Percentiles rank a stretch among this genome's conserved stretches.
These are phyloP conservation scores for Peziza echinospora DNA, from an alignment of 495 filamentous ascomycete species.

Conservation along the genomic window DNA sequence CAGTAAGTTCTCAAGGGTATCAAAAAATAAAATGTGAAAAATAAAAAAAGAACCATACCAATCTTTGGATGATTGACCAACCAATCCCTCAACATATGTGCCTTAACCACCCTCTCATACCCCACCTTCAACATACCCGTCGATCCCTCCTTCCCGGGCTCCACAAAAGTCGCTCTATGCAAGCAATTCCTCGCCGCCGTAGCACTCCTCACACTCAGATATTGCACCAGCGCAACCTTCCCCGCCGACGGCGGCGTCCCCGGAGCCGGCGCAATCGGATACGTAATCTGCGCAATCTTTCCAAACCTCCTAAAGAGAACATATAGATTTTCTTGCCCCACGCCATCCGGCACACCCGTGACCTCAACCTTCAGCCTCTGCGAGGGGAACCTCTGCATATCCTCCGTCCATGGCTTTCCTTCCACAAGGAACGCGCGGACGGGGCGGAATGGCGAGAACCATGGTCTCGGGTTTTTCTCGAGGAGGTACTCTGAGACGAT, in stretches of 20 bases:
- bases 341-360: constrained; percentile 33
- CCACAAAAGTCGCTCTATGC: constrained; percentile 47
- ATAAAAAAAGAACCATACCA: too few species aligned
- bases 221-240: constrained; percentile 59
- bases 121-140: constrained; percentile 40
- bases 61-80: constrained; percentile 70
- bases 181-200: constrained; percentile 84
- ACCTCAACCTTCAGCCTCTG: constrained; percentile 62
- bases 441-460: constrained; percentile 65
- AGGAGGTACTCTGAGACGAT: constrained; percentile 33
- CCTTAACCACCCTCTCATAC: constrained; percentile 56
- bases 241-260: constrained; percentile 66
- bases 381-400: constrained; percentile 66
- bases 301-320: constrained; percentile 77
- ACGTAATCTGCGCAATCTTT: constrained; percentile 59
- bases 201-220: constrained; percentile 37
- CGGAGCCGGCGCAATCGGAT: constrained; percentile 57
- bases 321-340: constrained; percentile 77
- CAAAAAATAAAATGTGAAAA: too few species aligned
- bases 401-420: constrained; percentile 87
- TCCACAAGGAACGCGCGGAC: constrained; percentile 48
- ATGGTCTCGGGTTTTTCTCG: constrained; percentile 56
- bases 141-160: constrained; percentile 46
- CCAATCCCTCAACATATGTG: constrained; percentile 71
- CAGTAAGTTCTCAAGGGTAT: too few species aligned